These are phyloP conservation scores for Chiua sp. DNA, from an alignment of 1,284 basidiomycete genomes.

Conservation along the genomic window DNA sequence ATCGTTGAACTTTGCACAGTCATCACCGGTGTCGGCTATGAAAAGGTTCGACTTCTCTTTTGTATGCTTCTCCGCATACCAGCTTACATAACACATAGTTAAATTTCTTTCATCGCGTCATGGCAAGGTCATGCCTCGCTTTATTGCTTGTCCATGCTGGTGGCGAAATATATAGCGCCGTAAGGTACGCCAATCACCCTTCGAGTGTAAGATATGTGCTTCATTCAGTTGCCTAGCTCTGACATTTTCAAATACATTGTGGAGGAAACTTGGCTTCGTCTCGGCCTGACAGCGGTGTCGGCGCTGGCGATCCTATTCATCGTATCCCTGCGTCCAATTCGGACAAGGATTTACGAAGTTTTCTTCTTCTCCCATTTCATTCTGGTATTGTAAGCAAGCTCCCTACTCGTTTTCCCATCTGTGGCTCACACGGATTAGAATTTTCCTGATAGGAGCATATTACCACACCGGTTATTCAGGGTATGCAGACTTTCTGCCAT, in stretches of 20 bases:
- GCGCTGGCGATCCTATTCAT: slow-evolving; percentile 45
- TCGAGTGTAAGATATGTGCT: background rate
- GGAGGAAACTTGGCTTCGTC: slow-evolving; percentile 40
- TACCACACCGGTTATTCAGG: slow-evolving; percentile 42
- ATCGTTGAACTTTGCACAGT: slow-evolving; percentile 45
- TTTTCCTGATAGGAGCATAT: slow-evolving; percentile 47
- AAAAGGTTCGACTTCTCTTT: slow-evolving; percentile 49
- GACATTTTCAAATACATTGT: background rate
- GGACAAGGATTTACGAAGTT: slow-evolving; percentile 50
- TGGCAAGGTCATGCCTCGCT: slow-evolving; percentile 52
- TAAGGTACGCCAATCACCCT: slow-evolving; percentile 14
- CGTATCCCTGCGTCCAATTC: slow-evolving; percentile 50
- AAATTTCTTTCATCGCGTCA: slow-evolving; percentile 58
- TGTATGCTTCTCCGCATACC: background rate
- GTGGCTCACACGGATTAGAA: slow-evolving; percentile 35
- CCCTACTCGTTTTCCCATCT: background rate
- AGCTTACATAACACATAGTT: slow-evolving; percentile 39
- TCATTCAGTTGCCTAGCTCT: slow-evolving; percentile 17
- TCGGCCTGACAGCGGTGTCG: slow-evolving; percentile 45
- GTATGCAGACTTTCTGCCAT: slow-evolving; percentile 25
- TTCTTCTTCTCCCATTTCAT: slow-evolving; percentile 52
- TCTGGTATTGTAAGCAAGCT: slow-evolving; percentile 43
- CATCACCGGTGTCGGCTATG: slow-evolving; percentile 63
- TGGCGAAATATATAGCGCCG: slow-evolving; percentile 38
- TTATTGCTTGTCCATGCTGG: slow-evolving; percentile 57